Evolutionary conservation across 1,284 basidiomycete genomes (phyloP), one percentile per base, ranked within the genome.

Genomic region (Schizopora paradoxa): DNA sequence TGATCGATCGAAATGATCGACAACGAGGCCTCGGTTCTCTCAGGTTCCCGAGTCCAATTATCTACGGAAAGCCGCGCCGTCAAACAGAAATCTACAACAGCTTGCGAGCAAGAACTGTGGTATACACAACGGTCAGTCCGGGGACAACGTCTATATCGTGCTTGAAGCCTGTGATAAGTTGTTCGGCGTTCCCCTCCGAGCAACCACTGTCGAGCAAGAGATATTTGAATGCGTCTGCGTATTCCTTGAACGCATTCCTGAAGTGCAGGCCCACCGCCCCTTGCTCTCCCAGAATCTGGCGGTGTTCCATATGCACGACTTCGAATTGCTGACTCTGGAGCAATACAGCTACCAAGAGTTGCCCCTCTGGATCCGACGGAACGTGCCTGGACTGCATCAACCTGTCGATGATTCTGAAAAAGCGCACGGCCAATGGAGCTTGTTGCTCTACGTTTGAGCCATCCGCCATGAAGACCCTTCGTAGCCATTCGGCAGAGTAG

Each of bases 401-500:
- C 10, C 27, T 22, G 29, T 7, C 5, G 8, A 41, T 23, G n/a
- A 4, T 29, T 18, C 6, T 16, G 16, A 44, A 35, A 21, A 45
- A 33, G 16, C 19, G 16, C 4, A 36, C 47, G 37, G 27, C 34
- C 54, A 54, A 4, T 53, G 54, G 18, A 65, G 63, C 57, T 67
- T 59, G 35, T 51, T 46, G 13, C 52, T 61, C 56, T 58, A 56
- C 35, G 29, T 42, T 35, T 66, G 67, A 58, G 41, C 57, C 49
- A 39, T 56, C 53, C 63, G 63, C 60, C 58, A 81, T 68, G 8
- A 62, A 52, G 4, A 76, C 64, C 37, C 55, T 61, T 29, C 67
- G 65, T 26, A 65, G 64, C 69, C 79, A 76, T 61, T 88, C 85
- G 35, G 71, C 72, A 3, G 79, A 77, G 13, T 83, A 57, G 59